Conservation (phyloP, 495 filamentous ascomycete species). For the Tuber umbilicatum region DNA sequence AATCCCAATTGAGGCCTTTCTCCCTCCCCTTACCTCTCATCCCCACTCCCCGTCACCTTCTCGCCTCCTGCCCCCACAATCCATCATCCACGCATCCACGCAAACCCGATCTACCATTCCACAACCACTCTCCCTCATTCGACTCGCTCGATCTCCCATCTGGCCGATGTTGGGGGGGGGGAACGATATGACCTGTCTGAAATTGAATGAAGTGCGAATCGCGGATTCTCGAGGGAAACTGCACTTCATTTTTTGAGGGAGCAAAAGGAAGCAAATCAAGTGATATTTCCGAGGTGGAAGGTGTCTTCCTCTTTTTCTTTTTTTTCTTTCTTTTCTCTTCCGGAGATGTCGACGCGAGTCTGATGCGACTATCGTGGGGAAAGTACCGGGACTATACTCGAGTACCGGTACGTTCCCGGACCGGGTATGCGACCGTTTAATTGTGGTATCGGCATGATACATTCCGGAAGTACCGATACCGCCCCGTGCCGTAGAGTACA, state of each 20-base stretch:
- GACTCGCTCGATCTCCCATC: conserved; percentile 2
- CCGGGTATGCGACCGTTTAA: neutral
- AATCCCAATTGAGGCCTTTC: neutral
- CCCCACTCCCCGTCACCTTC: neutral
- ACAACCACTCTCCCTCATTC: neutral
- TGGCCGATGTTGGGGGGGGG: neutral
- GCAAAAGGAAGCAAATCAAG: neutral
- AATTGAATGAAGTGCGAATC: neutral
- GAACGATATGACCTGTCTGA: neutral
- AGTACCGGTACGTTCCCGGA: neutral
- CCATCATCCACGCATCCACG: conserved; percentile 1
- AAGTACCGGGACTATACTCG: too few species aligned
- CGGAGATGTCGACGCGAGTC: neutral
- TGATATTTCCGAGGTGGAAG: neutral
- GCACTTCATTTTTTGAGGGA: neutral
- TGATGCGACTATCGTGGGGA: neutral
- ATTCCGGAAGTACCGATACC: conserved; percentile 2
- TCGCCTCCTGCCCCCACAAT: neutral
- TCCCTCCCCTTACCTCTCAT: neutral
- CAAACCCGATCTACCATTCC: conserved; percentile 4
- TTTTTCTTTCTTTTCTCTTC: neutral
- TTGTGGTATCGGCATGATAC: neutral
- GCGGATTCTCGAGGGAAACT: neutral
- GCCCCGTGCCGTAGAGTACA: neutral
- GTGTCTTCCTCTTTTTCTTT: neutral